Evolutionary conservation across 2,329 filamentous ascomycete species (phyloP), one percentile per base, ranked within the genome.

Genomic region (Rhytidhysteron rufulum): DNA sequence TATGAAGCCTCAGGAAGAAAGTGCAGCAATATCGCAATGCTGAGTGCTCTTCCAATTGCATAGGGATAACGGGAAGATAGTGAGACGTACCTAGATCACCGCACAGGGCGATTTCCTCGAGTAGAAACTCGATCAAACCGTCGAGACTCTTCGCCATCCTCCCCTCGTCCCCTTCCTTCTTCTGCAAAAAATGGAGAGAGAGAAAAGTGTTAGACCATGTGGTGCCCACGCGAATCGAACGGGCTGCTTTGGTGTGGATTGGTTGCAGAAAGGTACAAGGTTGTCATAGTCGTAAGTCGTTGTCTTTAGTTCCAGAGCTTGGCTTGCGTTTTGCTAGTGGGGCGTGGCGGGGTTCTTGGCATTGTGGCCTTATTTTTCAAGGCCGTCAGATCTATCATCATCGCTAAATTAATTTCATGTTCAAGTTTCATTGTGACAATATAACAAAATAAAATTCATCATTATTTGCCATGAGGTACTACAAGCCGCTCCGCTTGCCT

Each of bases 71-170:
- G n/a, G n/a, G n/a, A n/a, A 10, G 35, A 15, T 38, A 17, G 35
- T 33, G 17, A 15, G 16, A 68, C 75, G 53, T 67, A 81, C 79
- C 80, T 70, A 73, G 67, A 38, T 70, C 69, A 48, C 79, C 78
- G 49, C 71, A 72, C 34, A 82, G 68, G 18, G 79, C 79, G 57
- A 83, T 73, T 60, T 80, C 74, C 44, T 74, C 71, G 34, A 82
- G 65, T 41, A 83, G 55, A 61, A 71, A 76, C 54, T 80, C 72
- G 45, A 82, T 69, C 48, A 83, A 62, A 36, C 74, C 70, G 55
- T 79, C 78, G 44, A 80, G 65, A 40, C 73, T 74, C 43, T 49
- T 48, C 47, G 57, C 50, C 60, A 63, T 63, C 8, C 9, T 41
- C 41, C 43, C 20, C 41, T 42, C 50, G 38, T 45, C 48, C 49